Conservation (phyloP, 2,329 filamentous ascomycete genomes). For the Xylariaceae sp. region DNA sequence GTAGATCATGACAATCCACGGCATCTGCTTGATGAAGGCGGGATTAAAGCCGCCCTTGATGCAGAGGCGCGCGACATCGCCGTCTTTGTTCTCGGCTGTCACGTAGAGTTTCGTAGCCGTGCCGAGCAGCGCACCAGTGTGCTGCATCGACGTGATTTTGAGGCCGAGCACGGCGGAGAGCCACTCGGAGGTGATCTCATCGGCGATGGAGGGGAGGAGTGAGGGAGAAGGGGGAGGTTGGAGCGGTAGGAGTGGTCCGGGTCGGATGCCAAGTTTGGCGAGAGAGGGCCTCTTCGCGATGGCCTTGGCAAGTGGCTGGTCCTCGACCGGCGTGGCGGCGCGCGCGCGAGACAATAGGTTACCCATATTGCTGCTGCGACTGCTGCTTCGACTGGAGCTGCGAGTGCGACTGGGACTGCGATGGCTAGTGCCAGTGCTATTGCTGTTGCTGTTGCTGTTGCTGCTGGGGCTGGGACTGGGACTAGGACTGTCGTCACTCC, state of each 20-base stretch:
- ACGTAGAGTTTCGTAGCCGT: slow-evolving; percentile 26
- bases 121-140: slow-evolving; percentile 19
- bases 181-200: slow-evolving; percentile 26
- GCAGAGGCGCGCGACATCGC: slow-evolving; percentile 19
- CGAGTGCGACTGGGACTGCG: too few relatives aligned
- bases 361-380: not conserved
- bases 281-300: not conserved
- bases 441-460: too few relatives aligned
- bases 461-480: too few relatives aligned
- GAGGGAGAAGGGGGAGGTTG: not conserved
- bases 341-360: not conserved
- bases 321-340: slow-evolving; percentile 7
- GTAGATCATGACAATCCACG: slow-evolving; percentile 26
- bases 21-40: slow-evolving; percentile 23
- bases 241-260: slow-evolving; percentile 1
- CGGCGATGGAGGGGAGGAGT: slow-evolving; percentile 18
- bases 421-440: too few relatives aligned
- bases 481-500: not conserved
- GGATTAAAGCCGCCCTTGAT: slow-evolving; percentile 29
- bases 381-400: too few relatives aligned
- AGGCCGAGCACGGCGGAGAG: slow-evolving; percentile 20
- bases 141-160: slow-evolving; percentile 20
- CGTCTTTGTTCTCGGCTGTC: slow-evolving; percentile 19
- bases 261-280: not conserved
- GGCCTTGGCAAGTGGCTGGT: slow-evolving; percentile 4